phyloP scores from a whole-genome alignment of 352 stramenopile genomes.

The Phytophthora tentaculata region DNA sequence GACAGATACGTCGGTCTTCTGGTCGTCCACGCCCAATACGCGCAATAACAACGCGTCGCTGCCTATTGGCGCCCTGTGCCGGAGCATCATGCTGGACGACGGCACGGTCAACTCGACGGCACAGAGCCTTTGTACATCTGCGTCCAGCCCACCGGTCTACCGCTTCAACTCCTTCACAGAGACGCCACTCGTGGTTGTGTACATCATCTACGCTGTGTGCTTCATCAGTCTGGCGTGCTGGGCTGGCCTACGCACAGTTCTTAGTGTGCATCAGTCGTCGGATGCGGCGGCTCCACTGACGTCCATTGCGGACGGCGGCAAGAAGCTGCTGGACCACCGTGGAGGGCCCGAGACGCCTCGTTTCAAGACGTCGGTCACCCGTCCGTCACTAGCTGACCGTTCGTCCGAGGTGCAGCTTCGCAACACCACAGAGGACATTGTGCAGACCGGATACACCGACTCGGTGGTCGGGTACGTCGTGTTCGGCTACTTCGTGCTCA shows the following conservation, averaged over 20 bases:
- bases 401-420: constrained; percentile 53
- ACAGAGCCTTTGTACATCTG: constrained; percentile 37
- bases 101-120: constrained; percentile 35
- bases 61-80: constrained; percentile 59
- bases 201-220: constrained; percentile 55
- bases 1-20: constrained; percentile 55
- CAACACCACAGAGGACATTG: constrained; percentile 52
- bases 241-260: constrained; percentile 24
- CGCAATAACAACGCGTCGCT: constrained; percentile 79
- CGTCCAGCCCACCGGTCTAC: constrained; percentile 29
- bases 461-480: constrained; percentile 53
- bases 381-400: constrained; percentile 51
- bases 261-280: constrained; percentile 25
- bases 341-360: constrained; percentile 55
- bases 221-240: constrained; percentile 44
- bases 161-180: constrained; percentile 69
- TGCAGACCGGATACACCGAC: constrained; percentile 54
- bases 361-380: constrained; percentile 34
- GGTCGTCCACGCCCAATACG: constrained; percentile 56
- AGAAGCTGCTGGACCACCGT: constrained; percentile 66
- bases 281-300: constrained; percentile 20
- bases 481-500: constrained; percentile 66
- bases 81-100: constrained; percentile 51
- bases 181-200: constrained; percentile 51
- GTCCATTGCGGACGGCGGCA: constrained; percentile 41